These are phyloP conservation scores for Margaritispora aquatica DNA, from an alignment of 495 filamentous ascomycete species.

Conservation along the genomic window DNA sequence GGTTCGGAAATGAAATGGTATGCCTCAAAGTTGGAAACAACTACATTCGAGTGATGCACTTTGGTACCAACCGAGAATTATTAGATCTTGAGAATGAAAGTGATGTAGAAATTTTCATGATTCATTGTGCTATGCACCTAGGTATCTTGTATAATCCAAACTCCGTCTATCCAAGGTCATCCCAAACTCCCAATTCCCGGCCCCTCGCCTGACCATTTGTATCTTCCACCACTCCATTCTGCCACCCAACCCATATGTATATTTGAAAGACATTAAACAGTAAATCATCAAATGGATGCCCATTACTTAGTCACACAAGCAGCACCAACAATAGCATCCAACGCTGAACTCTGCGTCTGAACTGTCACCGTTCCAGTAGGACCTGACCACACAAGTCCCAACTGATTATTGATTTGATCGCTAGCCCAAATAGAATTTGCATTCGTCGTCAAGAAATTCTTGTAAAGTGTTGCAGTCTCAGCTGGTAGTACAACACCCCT, in stretches of 20 bases:
- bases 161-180: no score
- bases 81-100: no score
- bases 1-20: no score
- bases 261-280: background rate
- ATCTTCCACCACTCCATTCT: background rate
- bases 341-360: constrained; percentile 58
- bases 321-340: constrained; percentile 66
- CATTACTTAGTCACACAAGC: constrained; percentile 22
- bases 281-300: background rate
- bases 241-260: background rate
- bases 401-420: constrained; percentile 43
- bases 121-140: no score
- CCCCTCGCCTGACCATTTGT: background rate
- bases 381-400: constrained; percentile 56
- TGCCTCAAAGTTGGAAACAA: no score
- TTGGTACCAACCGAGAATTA: no score
- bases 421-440: constrained; percentile 63
- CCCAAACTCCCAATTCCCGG: no score
- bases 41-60: no score
- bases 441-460: constrained; percentile 51
- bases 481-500: constrained; percentile 25
- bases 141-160: no score
- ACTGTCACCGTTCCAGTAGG: constrained; percentile 39
- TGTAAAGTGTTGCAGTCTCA: constrained; percentile 42
- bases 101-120: no score